Evolutionary conservation across 192 early-diverging fungal genomes (phyloP), one percentile per base, ranked within the genome.

Genomic region (Coemansia sp.): DNA sequence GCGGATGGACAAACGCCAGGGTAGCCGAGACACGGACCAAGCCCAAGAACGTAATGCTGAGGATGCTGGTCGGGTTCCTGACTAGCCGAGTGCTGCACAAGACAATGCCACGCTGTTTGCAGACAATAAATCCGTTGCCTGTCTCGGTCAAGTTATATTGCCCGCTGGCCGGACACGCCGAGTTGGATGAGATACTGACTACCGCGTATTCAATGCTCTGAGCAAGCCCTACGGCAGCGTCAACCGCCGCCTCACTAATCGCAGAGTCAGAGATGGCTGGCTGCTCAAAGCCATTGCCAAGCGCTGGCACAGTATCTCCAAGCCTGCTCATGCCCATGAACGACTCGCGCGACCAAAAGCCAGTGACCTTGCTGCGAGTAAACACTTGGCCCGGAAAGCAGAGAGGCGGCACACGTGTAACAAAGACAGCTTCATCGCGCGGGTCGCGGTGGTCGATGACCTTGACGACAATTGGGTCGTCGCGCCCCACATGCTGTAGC

Each of bases 31-130:
- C 87, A 41, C 92, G 90, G 34, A 96, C 87, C 20, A 88, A 87
- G 63, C 95, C 91, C 36, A 90, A 91, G 75, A 98, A 94, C 0
- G 94, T 95, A 39, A 96, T 78, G 66, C 87, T 85, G 24, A 96
- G 86, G 65, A 96, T 94, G 38, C 92, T 91, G 50, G 94, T 82
- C 24, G 86, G 85, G 68, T 92, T 90, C 0, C 89, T 90, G 22
- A 96, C 92, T 33, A 90, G 87, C 64, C 89, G 89, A 5, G 93
- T 86, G 62, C 90, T 89, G 75, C 92, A 92, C 38, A 95, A 75
- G 33, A 96, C 88, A 39, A 98, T 76, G 9, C 95, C 95, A 33
- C 84, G 86, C 55, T 88, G 76, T 12, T 87, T 90, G 64, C 93
- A 92, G 3, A 97, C 76, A 1, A 96, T 87, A 13, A 96, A 72